Conservation (phyloP, 768 basidiomycete species). For the Jaapia argillacea region DNA sequence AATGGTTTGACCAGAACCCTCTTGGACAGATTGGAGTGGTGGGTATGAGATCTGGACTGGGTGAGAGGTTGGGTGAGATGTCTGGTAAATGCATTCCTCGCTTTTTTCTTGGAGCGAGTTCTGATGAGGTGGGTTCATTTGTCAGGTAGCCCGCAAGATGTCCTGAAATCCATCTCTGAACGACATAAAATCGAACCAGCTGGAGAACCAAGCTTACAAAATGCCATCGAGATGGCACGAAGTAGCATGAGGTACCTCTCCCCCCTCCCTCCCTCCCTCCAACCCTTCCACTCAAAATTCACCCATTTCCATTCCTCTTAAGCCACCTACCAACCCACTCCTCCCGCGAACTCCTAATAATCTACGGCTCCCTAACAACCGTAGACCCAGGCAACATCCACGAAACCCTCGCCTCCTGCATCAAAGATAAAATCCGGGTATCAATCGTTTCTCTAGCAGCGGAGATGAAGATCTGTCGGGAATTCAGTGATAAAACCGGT, state of each 20-base stretch:
- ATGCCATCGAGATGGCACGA: constrained; percentile 94
- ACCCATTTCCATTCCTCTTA: too few relatives aligned
- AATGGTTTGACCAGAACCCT: constrained; percentile 99
- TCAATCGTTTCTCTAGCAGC: constrained; percentile 92
- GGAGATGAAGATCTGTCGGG: constrained; percentile 96
- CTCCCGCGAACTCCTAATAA: constrained; percentile 87
- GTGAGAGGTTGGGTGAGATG: constrained; percentile 87
- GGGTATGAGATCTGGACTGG: constrained; percentile 84
- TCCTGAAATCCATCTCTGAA: constrained; percentile 77
- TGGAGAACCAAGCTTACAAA: constrained; percentile 94
- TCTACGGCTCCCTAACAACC: constrained; percentile 93
- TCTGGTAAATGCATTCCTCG: constrained; percentile 82
- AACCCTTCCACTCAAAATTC: too few relatives aligned
- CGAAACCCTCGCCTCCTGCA: constrained; percentile 80
- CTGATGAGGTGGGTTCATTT: background rate
- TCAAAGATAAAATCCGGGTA: constrained; percentile 79
- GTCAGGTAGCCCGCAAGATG: constrained; percentile 91
- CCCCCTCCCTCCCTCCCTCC: background rate
- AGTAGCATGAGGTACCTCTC: constrained; percentile 77
- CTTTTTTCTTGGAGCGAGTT: background rate
- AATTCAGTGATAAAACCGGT: constrained; percentile 84
- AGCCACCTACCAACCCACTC: constrained; percentile 98
- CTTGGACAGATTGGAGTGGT: constrained; percentile 94
- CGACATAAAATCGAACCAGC: constrained; percentile 81
- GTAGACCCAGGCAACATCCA: constrained; percentile 97